Conservation (phyloP, 1,284 basidiomycete genomes). For the Laetiporus sulphureus region DNA sequence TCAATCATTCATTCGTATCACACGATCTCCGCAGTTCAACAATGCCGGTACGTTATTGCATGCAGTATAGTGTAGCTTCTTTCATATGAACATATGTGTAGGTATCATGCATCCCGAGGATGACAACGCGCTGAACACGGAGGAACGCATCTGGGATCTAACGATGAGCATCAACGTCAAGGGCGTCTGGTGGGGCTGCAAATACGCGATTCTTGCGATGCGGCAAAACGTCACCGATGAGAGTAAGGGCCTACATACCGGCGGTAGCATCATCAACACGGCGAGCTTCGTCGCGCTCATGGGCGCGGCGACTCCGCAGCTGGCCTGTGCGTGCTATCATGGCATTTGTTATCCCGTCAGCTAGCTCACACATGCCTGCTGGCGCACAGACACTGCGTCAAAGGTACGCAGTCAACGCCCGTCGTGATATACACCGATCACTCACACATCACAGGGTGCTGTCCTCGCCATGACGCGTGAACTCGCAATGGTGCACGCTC, state of each 20-base stretch:
- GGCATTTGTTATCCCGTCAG: neutral
- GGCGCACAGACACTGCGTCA: conserved; percentile 70
- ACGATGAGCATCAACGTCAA: conserved; percentile 95
- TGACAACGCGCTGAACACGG: conserved; percentile 92
- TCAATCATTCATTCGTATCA: no score
- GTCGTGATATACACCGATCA: neutral
- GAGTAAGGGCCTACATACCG: conserved; percentile 71
- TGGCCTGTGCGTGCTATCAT: conserved; percentile 69
- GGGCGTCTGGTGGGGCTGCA: conserved; percentile 98
- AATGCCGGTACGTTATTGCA: conserved; percentile 59
- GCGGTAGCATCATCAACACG: conserved; percentile 96
- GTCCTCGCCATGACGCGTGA: conserved; percentile 98
- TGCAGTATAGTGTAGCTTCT: neutral
- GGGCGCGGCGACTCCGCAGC: conserved; percentile 93
- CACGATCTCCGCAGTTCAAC: conserved; percentile 83
- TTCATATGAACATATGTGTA: conserved; percentile 18
- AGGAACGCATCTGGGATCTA: conserved; percentile 93
- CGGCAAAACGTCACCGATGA: conserved; percentile 82
- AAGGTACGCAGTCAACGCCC: conserved; percentile 41
- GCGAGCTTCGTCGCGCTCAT: conserved; percentile 92
- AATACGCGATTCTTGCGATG: conserved; percentile 95
- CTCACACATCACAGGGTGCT: conserved; percentile 80
- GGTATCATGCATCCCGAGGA: conserved; percentile 95
- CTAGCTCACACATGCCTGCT: neutral
- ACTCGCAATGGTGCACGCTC: conserved; percentile 94